A percentile compares a stretch with the other conserved stretches of the same genome.
Evolutionary conservation across 1,284 basidiomycete genomes (phyloP).

Genomic region (Termitomyces sp.): DNA sequence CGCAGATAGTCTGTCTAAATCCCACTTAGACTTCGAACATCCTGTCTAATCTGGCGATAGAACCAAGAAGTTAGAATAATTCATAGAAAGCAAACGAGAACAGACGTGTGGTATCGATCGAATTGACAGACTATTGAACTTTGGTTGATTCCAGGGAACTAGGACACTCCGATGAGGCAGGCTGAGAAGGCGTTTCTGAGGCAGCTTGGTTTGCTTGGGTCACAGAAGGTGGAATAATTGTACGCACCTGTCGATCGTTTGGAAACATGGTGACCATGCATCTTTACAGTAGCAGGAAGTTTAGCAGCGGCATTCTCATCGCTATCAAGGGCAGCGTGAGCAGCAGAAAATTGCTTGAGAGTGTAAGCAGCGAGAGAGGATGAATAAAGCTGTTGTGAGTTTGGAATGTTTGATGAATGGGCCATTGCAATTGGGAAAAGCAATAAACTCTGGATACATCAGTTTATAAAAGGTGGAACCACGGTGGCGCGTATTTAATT

Average conservation of each 20-base stretch:
- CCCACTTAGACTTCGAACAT: background rate
- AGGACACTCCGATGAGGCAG: background rate
- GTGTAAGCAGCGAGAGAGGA: conserved; percentile 43
- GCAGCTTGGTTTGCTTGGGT: background rate
- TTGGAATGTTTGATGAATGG: conserved; percentile 21
- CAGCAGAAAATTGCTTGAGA: conserved; percentile 38
- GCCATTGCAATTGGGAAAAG: conserved; percentile 17
- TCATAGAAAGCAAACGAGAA: background rate
- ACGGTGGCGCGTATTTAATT: conserved; percentile 5
- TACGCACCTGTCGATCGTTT: background rate
- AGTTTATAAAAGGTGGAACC: conserved; percentile 6
- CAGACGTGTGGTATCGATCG: background rate
- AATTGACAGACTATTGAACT: background rate
- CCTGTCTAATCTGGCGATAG: background rate
- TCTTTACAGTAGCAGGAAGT: conserved; percentile 17
- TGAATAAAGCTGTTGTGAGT: conserved; percentile 34
- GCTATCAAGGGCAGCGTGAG: conserved; percentile 28
- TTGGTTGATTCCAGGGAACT: background rate
- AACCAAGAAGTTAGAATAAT: background rate
- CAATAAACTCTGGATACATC: background rate
- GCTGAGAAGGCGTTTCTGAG: background rate
- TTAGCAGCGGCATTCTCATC: conserved; percentile 30
- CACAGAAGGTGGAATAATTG: background rate
- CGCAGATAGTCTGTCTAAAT: background rate
- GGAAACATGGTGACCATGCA: background rate